Conservation (phyloP, 148 eudicot genomes). For the Hydrangea macrophylla region DNA sequence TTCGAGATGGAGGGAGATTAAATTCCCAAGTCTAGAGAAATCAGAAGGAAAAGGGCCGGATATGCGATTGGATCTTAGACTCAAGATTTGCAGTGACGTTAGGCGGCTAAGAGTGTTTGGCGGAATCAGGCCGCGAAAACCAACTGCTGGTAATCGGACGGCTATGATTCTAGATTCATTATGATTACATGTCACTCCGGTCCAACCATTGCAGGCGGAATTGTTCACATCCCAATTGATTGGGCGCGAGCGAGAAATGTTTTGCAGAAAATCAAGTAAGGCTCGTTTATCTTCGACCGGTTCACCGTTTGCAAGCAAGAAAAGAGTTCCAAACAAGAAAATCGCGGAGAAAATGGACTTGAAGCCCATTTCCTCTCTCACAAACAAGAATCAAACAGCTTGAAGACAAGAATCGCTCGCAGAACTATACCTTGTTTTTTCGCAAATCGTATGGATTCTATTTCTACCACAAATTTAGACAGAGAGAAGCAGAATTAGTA, state of each 20-base stretch:
- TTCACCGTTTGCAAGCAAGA: slow-evolving; percentile 29
- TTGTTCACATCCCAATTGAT: slow-evolving; percentile 34
- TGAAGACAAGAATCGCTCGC: neutral
- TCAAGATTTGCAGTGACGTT: slow-evolving; percentile 45
- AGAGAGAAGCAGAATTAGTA: neutral
- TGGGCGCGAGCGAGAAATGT: slow-evolving; percentile 20
- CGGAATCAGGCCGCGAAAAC: slow-evolving; percentile 34
- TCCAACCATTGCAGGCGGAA: slow-evolving; percentile 43
- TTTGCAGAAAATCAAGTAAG: slow-evolving; percentile 34
- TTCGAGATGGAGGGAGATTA: slow-evolving; percentile 52
- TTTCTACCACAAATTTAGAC: neutral
- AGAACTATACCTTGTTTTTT: neutral
- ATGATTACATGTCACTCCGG: slow-evolving; percentile 43
- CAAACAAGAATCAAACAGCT: neutral
- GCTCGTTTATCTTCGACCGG: slow-evolving; percentile 53
- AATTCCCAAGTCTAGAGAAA: slow-evolving; percentile 41
- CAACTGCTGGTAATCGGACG: slow-evolving; percentile 36
- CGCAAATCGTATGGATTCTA: slow-evolving; percentile 9
- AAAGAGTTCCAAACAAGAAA: slow-evolving; percentile 25
- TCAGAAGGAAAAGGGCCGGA: slow-evolving; percentile 61
- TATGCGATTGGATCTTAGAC: slow-evolving; percentile 50
- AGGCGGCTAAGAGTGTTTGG: slow-evolving; percentile 40
- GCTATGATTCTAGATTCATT: slow-evolving; percentile 32
- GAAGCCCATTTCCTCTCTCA: slow-evolving; percentile 31
- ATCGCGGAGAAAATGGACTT: slow-evolving; percentile 38